Evolutionary conservation across 1,284 basidiomycete genomes (phyloP).

Genomic region (Papiliotrema fonsecae): DNA sequence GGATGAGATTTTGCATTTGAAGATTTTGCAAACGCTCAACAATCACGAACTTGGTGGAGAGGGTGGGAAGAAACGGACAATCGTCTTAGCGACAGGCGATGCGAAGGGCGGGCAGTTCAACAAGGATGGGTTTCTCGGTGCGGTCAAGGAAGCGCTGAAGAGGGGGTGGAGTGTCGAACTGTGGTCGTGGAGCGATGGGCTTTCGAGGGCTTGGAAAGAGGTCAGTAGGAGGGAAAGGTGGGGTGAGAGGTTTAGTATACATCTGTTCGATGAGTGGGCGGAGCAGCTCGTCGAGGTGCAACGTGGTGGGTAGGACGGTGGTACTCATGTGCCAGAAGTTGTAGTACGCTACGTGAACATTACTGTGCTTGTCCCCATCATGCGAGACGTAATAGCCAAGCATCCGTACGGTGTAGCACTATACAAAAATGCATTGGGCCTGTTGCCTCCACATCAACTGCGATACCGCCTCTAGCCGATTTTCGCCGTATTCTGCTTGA

Average conservation of each 20-base stretch:
- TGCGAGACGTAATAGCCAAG: too few species aligned
- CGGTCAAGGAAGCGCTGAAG: conserved; percentile 71
- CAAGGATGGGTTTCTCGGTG: conserved; percentile 78
- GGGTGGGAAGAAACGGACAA: conserved; percentile 55
- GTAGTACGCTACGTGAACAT: too few species aligned
- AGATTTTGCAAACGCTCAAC: conserved; percentile 70
- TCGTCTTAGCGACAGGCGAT: conserved; percentile 83
- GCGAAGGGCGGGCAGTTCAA: conserved; percentile 83
- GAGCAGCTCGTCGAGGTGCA: conserved; percentile 35
- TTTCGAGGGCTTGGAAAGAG: conserved; percentile 29
- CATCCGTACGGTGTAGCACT: too few species aligned
- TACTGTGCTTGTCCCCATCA: too few species aligned
- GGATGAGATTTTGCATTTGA: conserved; percentile 79
- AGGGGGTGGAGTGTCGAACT: conserved; percentile 83
- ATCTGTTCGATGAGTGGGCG: conserved; percentile 39
- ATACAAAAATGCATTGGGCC: too few species aligned
- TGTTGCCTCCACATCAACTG: too few species aligned
- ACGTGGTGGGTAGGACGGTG: background rate
- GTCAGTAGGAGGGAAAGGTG: conserved; percentile 27
- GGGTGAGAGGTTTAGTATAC: conserved; percentile 32
- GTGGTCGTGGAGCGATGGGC: conserved; percentile 38
- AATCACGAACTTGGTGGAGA: background rate
- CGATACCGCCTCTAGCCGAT: too few species aligned
- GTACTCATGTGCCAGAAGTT: too few species aligned
- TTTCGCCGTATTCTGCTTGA: too few species aligned